phyloP scores from a whole-genome alignment of 2,329 filamentous ascomycete genomes.

The Scedosporium dehoogii region DNA sequence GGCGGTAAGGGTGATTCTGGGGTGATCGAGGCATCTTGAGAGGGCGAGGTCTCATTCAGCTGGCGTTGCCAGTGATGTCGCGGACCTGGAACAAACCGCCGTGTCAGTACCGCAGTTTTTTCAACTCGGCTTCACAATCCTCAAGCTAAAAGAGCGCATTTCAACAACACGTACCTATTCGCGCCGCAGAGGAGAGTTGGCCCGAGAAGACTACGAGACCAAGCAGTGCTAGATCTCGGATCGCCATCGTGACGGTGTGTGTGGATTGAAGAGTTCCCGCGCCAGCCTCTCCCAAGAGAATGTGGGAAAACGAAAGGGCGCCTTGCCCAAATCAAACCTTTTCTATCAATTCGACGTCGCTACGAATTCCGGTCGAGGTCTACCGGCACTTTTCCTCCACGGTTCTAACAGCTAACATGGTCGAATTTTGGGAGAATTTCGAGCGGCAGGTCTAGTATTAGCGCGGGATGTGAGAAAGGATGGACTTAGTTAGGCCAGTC shows the following conservation, averaged over 20 bases:
- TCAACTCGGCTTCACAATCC: not conserved
- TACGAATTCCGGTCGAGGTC: not conserved
- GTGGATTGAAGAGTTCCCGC: not conserved
- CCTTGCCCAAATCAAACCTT: not conserved
- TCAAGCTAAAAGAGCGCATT: not conserved
- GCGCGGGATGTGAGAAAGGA: not conserved
- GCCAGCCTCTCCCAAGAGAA: not conserved
- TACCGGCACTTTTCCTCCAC: not conserved
- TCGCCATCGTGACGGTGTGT: not conserved
- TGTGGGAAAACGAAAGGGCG: not conserved
- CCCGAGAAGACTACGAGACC: not conserved
- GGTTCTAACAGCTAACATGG: not conserved
- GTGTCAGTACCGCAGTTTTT: not conserved
- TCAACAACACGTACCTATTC: not conserved
- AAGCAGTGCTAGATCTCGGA: not conserved
- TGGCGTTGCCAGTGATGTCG: not conserved
- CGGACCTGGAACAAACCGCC: not conserved
- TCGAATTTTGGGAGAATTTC: not conserved
- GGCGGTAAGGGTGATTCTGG: not conserved
- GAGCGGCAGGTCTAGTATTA: not conserved
- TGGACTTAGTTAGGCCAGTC: not conserved
- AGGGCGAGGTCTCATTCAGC: not conserved
- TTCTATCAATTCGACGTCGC: not conserved
- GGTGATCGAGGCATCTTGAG: not conserved
- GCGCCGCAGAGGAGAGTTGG: not conserved